A percentile compares a stretch with the other conserved stretches of the same genome.
These are phyloP conservation scores for Globisporangium orthogonon DNA, from an alignment of 352 stramenopile species.

Conservation along the genomic window DNA sequence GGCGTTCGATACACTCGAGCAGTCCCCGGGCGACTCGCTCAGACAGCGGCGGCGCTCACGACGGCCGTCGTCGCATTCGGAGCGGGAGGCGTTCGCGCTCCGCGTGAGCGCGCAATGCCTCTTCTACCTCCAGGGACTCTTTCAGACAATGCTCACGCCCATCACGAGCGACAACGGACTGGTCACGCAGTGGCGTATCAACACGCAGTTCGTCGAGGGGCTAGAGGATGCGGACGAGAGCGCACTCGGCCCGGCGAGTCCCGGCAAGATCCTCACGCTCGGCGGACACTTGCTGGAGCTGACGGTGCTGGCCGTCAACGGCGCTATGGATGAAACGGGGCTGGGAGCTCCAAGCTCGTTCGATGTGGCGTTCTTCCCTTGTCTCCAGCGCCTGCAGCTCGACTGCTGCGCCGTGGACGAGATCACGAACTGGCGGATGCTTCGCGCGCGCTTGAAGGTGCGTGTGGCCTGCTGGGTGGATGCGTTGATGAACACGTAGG, in stretches of 20 bases:
- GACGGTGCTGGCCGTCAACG: constrained; percentile 7
- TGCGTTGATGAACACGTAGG: neutral
- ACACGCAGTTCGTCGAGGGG: constrained; percentile 4
- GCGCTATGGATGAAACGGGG: constrained; percentile 1
- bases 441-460: constrained; percentile 13
- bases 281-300: constrained; percentile 15
- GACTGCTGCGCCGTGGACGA: constrained; percentile 4
- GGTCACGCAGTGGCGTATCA: constrained; percentile 16
- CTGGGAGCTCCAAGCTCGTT: constrained; percentile 6
- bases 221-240: constrained; percentile 5
- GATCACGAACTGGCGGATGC: constrained; percentile 4
- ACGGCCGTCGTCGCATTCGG: neutral
- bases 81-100: constrained; percentile 7
- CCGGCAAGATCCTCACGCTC: constrained; percentile 12
- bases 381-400: constrained; percentile 12
- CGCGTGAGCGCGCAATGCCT: constrained; percentile 13
- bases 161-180: constrained; percentile 8
- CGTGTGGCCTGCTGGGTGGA: neutral
- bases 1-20: constrained; percentile 6
- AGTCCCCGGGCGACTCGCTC: neutral
- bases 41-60: neutral
- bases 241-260: constrained; percentile 10
- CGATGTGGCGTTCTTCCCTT: constrained; percentile 18
- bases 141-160: constrained; percentile 14
- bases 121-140: constrained; percentile 18